Percentiles rank a stretch among this genome's conserved stretches.
Evolutionary conservation across 257 asterid species (phyloP).

Genomic region (Gentiana straminea): DNA sequence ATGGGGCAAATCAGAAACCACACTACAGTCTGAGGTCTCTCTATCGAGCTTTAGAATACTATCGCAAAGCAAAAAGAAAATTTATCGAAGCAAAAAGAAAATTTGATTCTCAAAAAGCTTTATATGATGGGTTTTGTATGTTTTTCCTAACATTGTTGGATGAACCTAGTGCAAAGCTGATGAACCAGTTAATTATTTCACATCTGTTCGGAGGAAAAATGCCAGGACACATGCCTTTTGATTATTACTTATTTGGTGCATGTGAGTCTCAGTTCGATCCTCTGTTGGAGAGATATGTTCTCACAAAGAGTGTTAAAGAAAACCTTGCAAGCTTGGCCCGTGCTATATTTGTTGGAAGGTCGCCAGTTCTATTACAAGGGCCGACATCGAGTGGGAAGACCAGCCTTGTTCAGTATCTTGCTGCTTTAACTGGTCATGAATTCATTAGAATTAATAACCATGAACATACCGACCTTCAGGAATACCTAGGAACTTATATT

Average conservation of each 20-base stretch:
- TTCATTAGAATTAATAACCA: conserved; percentile 91
- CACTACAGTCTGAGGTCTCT: conserved; percentile 93
- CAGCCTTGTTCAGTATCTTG: conserved; percentile 84
- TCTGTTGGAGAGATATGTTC: conserved; percentile 40
- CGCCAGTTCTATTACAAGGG: conserved; percentile 91
- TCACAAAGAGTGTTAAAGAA: conserved; percentile 62
- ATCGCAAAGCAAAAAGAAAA: conserved; percentile 39
- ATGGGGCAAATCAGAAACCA: conserved; percentile 98
- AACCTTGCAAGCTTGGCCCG: conserved; percentile 70
- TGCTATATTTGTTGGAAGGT: conserved; percentile 64
- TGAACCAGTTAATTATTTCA: conserved; percentile 43
- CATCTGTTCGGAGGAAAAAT: conserved; percentile 39
- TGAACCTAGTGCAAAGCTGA: conserved; percentile 53
- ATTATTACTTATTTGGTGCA: conserved; percentile 30
- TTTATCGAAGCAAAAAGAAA: conserved; percentile 41
- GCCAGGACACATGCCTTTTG: conserved; percentile 35
- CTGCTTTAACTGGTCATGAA: conserved; percentile 64
- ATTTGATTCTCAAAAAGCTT: conserved; percentile 43
- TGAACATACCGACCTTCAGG: conserved; percentile 97
- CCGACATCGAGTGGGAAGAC: conserved; percentile 99
- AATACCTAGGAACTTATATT: conserved; percentile 84
- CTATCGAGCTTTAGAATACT: conserved; percentile 75
- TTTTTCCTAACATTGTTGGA: conserved; percentile 69
- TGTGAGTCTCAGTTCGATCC: conserved; percentile 20
- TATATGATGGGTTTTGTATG: conserved; percentile 91